phyloP scores from a whole-genome alignment of 1,139 yeast species.

The Pichia norvegensis region DNA sequence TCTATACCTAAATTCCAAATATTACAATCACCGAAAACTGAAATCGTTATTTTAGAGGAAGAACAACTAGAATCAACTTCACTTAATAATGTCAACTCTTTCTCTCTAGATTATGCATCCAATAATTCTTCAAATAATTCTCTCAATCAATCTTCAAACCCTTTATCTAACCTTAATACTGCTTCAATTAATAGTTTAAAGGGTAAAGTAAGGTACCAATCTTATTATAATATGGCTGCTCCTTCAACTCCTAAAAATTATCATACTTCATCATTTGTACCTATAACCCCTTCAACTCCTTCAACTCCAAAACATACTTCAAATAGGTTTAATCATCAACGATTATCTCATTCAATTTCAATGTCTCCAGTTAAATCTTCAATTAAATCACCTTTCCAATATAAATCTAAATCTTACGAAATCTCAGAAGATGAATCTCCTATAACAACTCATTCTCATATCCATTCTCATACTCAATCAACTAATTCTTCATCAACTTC shows the following conservation, averaged over 20 bases:
- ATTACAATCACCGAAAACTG: slow-evolving; percentile 25
- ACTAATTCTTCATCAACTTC: slow-evolving; percentile 1
- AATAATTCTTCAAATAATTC: slow-evolving; percentile 23
- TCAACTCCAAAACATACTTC: slow-evolving; percentile 5
- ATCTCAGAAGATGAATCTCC: slow-evolving; percentile 16
- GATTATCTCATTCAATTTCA: slow-evolving; percentile 15
- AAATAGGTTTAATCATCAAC: neutral
- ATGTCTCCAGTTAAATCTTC: slow-evolving; percentile 23
- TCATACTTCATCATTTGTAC: slow-evolving; percentile 6
- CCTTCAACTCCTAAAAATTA: slow-evolving; percentile 14
- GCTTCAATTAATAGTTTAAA: slow-evolving; percentile 23
- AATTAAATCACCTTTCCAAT: slow-evolving; percentile 23
- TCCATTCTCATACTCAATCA: neutral
- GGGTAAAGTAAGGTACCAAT: slow-evolving; percentile 28
- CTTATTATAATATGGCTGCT: slow-evolving; percentile 18
- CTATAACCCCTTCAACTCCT: slow-evolving; percentile 13
- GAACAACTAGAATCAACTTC: slow-evolving; percentile 20
- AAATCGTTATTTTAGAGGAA: slow-evolving; percentile 25
- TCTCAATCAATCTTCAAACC: slow-evolving; percentile 8
- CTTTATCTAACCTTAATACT: slow-evolving; percentile 14
- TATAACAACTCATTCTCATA: neutral
- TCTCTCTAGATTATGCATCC: slow-evolving; percentile 4
- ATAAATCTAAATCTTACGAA: slow-evolving; percentile 25
- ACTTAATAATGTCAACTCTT: slow-evolving; percentile 2
- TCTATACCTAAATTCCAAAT: slow-evolving; percentile 8